Evolutionary conservation across 2,329 filamentous ascomycete genomes (phyloP).

Genomic region (Diaporthe citriasiana): DNA sequence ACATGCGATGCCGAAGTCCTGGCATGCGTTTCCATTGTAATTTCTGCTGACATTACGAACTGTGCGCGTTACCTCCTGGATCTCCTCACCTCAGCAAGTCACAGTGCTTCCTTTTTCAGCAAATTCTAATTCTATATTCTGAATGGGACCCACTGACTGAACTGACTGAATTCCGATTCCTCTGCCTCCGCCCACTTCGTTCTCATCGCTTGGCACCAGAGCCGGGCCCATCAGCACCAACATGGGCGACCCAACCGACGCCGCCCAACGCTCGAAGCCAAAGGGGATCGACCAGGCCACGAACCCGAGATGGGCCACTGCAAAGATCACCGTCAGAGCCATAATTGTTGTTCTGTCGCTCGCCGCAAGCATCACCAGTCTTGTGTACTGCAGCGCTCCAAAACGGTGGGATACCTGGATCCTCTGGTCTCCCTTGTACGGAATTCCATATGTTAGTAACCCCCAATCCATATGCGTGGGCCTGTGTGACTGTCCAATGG

Average conservation of each 20-base stretch:
- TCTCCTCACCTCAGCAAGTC: conserved; percentile 1
- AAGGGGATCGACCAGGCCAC: conserved; percentile 4
- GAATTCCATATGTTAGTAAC: conserved; percentile 14
- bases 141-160: conserved; percentile 10
- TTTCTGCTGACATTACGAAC: neutral
- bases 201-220: neutral
- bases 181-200: neutral
- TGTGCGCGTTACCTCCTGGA: neutral
- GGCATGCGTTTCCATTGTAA: neutral
- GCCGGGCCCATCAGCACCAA: neutral
- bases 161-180: neutral
- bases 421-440: neutral
- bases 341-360: neutral
- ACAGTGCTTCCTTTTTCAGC: neutral
- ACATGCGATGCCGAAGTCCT: neutral
- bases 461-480: neutral
- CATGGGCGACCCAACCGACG: neutral
- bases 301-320: conserved; percentile 11
- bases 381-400: neutral
- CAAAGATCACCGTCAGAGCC: conserved; percentile 1
- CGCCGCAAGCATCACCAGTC: neutral
- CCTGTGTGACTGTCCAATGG: neutral
- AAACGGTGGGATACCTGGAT: neutral
- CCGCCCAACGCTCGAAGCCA: neutral
- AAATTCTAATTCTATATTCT: neutral